Evolutionary conservation across 305 asterid species (phyloP), one percentile per base, ranked within the genome.

Genomic region (Euphrasia arctica): DNA sequence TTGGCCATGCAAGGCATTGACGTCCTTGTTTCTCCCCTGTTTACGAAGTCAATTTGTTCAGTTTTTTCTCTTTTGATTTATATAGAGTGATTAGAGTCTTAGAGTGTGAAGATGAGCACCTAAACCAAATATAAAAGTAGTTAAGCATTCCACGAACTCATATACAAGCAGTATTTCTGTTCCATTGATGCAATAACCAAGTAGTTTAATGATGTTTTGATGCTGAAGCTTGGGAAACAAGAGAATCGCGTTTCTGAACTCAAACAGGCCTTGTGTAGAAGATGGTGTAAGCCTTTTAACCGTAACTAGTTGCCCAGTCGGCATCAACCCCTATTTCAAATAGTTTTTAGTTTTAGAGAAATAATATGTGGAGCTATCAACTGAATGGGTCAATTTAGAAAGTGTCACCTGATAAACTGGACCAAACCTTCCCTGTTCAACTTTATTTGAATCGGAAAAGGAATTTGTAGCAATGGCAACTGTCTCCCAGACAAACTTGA

Each of bases 131-230:
- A 65, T 29, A 15, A 59, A 65, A 12, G 45, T 52, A 42, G 42
- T 36, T 39, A 71, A 11, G 59, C 70, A 57, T 58, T 61, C 67
- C 62, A 64, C 57, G 60, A 68, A 68, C 58, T 76, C 75, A 10
- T 76, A 76, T 11, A 72, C 75, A 0, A 72, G 64, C 63, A 76
- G 15, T 10, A 14, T 64, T 5, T 62, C 68, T 64, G 11, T 63
- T 55, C 55, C 10, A 13, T 68, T 74, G 58, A 60, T 60, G 66
- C 69, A 67, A 42, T 72, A 66, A 3, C 68, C 76, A 55, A 66
- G 63, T 31, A 60, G 54, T 66, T 66, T 66, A 15, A 62, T 61
- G 49, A 72, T 59, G 65, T 67, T 67, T 22, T 36, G 72, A 36
- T 72, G 73, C 62, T 41, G 58, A 49, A 72, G 69, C 28, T 63